Evolutionary conservation across 129 eudicot species (phyloP), one percentile per base, ranked within the genome.

Genomic region (Calendula officinalis): DNA sequence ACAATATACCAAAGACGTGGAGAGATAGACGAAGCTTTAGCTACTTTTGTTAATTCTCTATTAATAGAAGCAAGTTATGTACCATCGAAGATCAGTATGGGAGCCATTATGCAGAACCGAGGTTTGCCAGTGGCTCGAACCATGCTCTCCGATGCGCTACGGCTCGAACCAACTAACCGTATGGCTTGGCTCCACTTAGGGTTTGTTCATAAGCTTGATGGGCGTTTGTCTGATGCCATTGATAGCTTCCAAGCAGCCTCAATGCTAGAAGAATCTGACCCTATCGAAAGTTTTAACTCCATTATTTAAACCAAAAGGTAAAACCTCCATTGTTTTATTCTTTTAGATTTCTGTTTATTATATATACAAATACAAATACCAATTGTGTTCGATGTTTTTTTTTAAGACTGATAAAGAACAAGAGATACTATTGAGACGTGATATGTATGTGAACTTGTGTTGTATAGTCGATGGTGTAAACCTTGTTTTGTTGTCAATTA

Each of bases 201-300:
- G 35, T 54, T 87, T 67, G 90, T 85, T 64, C 98, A 87, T 78
- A 87, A 60, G 62, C 79, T 75, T 2, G 98, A 87, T 66, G 98
- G 98, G n/a, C 73, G 96, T 11, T 17, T 84, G 45, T 79, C 84
- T 44, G 98, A 91, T 74, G 98, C 96, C 57, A 85, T 78, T 0
- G 98, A 91, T 15, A 87, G 96, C 76, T 91, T 91, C 70, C 98
- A 91, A 84, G 94, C 96, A 22, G 96, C 98, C 34, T 75, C 94
- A 36, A 81, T 91, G 86, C 98, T 92, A 11, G 95, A 88, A 72
- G 98, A 92, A 75, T 92, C 95, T 1, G 95, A 92, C 49, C 98
- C 98, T 2, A 69, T 91, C 16, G 96, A 91, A 69, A 82, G 88
- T 71, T 91, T 91, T 60, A 81, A 78, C 67, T 83, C 88, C 17